These are phyloP conservation scores for Xanthoceras sorbifolium DNA, from an alignment of 345 rosid genomes.

Conservation along the genomic window DNA sequence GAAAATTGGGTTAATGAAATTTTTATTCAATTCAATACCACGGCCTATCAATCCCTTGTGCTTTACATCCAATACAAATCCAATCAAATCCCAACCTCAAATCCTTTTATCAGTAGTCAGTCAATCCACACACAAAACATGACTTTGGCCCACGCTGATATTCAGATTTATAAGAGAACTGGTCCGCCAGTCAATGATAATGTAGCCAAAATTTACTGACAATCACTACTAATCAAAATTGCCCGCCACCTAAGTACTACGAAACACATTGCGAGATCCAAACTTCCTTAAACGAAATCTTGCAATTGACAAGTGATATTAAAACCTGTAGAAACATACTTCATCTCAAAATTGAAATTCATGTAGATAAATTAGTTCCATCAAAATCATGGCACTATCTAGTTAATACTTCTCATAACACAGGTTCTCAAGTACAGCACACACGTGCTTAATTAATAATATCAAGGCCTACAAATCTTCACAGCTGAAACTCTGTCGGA, in stretches of 20 bases:
- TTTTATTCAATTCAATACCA: no score
- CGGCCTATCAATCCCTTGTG: neutral
- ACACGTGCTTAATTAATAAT: neutral
- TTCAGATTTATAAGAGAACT: no score
- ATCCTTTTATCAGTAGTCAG: no score
- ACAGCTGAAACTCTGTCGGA: conserved; percentile 10
- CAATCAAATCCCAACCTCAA: no score
- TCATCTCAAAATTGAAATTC: conserved; percentile 12
- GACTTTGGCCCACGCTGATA: no score
- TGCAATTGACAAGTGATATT: neutral
- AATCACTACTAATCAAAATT: no score
- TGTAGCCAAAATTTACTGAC: no score
- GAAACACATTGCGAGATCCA: no score
- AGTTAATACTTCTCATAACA: neutral
- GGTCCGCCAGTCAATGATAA: no score
- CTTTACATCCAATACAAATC: neutral
- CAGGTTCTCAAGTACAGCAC: conserved; percentile 3
- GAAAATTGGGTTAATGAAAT: no score
- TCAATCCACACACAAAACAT: neutral
- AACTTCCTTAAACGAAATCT: neutral
- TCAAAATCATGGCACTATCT: conserved; percentile 3
- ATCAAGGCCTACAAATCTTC: conserved; percentile 12
- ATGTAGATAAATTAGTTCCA: neutral
- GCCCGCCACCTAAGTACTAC: no score
- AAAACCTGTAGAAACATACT: neutral